phyloP scores from a whole-genome alignment of 2,329 filamentous ascomycete genomes.

The Hypoxylon sp. region DNA sequence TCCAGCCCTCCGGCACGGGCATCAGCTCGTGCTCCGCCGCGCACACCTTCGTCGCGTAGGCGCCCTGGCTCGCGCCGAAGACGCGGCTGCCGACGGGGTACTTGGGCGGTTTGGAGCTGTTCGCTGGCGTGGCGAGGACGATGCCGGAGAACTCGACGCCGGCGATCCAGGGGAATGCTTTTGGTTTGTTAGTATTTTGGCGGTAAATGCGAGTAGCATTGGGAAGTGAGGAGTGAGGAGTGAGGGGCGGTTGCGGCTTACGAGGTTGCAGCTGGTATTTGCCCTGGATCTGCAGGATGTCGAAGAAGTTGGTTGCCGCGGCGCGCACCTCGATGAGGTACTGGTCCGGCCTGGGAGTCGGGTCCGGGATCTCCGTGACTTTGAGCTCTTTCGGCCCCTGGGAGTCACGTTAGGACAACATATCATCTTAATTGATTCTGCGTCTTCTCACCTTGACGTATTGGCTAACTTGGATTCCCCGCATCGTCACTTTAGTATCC shows the following conservation, averaged over 20 bases:
- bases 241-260: slow-evolving; percentile 53
- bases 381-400: slow-evolving; percentile 84
- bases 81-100: slow-evolving; percentile 85
- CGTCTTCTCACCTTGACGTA: slow-evolving; percentile 74
- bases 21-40: slow-evolving; percentile 75
- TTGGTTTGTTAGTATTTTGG: slow-evolving; percentile 3
- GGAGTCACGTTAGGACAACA: slow-evolving; percentile 6
- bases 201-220: too few relatives aligned
- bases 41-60: slow-evolving; percentile 82
- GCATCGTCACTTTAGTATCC: slow-evolving; percentile 66
- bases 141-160: slow-evolving; percentile 89
- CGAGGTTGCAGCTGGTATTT: slow-evolving; percentile 94
- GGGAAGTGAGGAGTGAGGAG: too few relatives aligned
- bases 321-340: slow-evolving; percentile 91
- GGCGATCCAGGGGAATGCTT: slow-evolving; percentile 85
- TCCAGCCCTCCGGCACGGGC: slow-evolving; percentile 84
- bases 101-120: slow-evolving; percentile 58
- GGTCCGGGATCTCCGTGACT: slow-evolving; percentile 80
- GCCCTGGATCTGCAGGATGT: slow-evolving; percentile 92
- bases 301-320: slow-evolving; percentile 95
- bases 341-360: slow-evolving; percentile 75
- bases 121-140: slow-evolving; percentile 76
- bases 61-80: slow-evolving; percentile 88
- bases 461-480: slow-evolving; percentile 78
- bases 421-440: not conserved